Base-by-base conservation (phyloP, 1,139 yeast species). In the Lodderomyces theae region DNA sequence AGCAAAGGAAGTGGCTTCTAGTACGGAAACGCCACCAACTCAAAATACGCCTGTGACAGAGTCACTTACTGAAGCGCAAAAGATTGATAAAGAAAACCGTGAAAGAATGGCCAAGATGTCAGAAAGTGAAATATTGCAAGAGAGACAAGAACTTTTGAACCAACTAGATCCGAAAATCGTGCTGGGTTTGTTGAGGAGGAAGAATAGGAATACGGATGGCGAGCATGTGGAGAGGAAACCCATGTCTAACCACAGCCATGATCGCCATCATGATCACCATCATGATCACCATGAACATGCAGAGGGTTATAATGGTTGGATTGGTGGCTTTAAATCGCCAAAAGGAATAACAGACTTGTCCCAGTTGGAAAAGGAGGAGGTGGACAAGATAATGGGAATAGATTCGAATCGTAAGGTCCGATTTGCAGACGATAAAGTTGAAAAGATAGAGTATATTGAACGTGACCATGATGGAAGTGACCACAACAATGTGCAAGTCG, bases 31-130 rank as follows among this genome's bases (percentile, higher is more conserved):
- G 16, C 37, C 24, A 18, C 22, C 24, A 18, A 17, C 28, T 17
- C 29, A 32, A 34, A 21, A 40, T 19, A 29, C 34, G 34, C 21
- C 38, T 16, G 17, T 18, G 11, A 33, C 30, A 25, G 40, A 37
- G 24, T 21, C 26, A 23, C 23, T 29, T 32, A 31, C 29, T 7
- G 95, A 87, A 51, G 77, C 82, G 1, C 90, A 83, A 51, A 74
- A 77, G 54, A 86, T 90, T 26, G 92, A 87, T 58, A 59, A 74
- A 42, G 96, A 90, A 54, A 90, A 90, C 58, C 57, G 85, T 48
- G 78, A 79, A 34, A 69, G 72, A 38, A 60, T 92, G 43, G 64
- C 80, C 18, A 58, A 63, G 12, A 84, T 90, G 94, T 67, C 83
- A 2, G 71, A 69, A 2, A 82, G 75, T 18, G 90, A 90, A 52